Conservation (phyloP, 1,284 basidiomycete species). For the Cryptococcus depauperatus region DNA sequence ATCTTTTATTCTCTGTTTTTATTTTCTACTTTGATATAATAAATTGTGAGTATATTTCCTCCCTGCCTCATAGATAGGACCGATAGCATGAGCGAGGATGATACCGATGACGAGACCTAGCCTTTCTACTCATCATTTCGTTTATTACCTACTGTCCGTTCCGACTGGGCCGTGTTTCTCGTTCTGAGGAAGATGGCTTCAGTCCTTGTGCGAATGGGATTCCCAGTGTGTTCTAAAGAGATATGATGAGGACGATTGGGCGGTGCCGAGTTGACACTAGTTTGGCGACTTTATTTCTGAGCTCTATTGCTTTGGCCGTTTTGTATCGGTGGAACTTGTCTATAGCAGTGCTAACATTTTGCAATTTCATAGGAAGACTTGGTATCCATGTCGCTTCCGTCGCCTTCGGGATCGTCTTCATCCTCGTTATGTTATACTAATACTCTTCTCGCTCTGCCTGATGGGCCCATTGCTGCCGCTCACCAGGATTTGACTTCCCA, state of each 20-base stretch:
- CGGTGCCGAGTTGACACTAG: slow-evolving; percentile 39
- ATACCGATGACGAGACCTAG: slow-evolving; percentile 45
- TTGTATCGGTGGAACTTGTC: neutral
- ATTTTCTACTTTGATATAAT: neutral
- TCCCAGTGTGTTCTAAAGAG: slow-evolving; percentile 6
- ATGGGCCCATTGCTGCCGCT: slow-evolving; percentile 31
- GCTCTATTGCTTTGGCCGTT: slow-evolving; percentile 3
- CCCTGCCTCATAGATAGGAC: neutral
- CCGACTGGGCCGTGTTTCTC: slow-evolving; percentile 10
- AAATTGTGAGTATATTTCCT: neutral
- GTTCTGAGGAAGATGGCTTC: slow-evolving; percentile 13
- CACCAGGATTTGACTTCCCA: slow-evolving; percentile 25
- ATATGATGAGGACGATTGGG: slow-evolving; percentile 1
- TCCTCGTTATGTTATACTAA: slow-evolving; percentile 29
- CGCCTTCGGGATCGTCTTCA: slow-evolving; percentile 27
- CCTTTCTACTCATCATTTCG: slow-evolving; percentile 10
- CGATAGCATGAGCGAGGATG: slow-evolving; percentile 20
- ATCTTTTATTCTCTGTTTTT: neutral
- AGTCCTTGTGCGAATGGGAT: slow-evolving; percentile 16
- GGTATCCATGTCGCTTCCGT: slow-evolving; percentile 29
- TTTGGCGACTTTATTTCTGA: slow-evolving; percentile 45
- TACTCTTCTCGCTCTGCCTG: slow-evolving; percentile 42
- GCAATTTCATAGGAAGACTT: too few relatives aligned
- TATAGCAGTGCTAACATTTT: slow-evolving; percentile 1
- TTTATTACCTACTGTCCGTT: slow-evolving; percentile 2